Conservation (phyloP, 495 filamentous ascomycete genomes). For the Penicillium taxi region DNA sequence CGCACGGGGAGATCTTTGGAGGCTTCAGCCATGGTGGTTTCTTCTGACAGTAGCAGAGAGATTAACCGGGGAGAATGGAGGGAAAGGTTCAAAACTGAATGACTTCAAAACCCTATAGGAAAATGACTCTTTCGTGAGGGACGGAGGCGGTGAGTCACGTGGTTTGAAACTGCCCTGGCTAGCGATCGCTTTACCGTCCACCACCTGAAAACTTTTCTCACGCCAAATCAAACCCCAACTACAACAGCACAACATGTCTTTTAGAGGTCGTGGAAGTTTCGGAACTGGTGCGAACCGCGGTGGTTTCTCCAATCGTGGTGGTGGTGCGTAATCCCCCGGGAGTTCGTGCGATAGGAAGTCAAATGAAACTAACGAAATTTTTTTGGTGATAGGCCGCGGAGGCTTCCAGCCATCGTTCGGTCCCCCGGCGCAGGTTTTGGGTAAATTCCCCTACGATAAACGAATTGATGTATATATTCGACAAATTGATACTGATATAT, state of each 20-base stretch:
- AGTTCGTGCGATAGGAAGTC: constrained; percentile 4
- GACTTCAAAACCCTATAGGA: background rate
- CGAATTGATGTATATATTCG: background rate
- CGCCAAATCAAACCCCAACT: constrained; percentile 19
- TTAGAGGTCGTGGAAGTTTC: constrained; percentile 41
- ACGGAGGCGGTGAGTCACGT: constrained; percentile 38
- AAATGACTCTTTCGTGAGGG: constrained; percentile 17
- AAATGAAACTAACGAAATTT: constrained; percentile 34
- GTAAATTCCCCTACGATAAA: constrained; percentile 30
- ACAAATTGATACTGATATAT: constrained; percentile 23
- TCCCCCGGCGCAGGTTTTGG: constrained; percentile 58
- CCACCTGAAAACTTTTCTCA: constrained; percentile 46
- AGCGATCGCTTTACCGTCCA: constrained; percentile 45
- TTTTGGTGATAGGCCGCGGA: constrained; percentile 46
- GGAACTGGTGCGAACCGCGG: constrained; percentile 44
- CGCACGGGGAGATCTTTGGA: constrained; percentile 36
- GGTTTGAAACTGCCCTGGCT: constrained; percentile 36
- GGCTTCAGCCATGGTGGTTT: constrained; percentile 34
- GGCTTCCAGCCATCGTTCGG: constrained; percentile 57
- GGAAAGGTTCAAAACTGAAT: background rate
- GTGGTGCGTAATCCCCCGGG: constrained; percentile 25
- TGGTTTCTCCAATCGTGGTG: constrained; percentile 40
- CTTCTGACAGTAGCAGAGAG: constrained; percentile 11
- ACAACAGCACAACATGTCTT: constrained; percentile 39
- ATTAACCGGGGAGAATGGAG: constrained; percentile 11